Evolutionary conservation across 2,329 filamentous ascomycete species (phyloP).

Genomic region (Tolypocladium album): DNA sequence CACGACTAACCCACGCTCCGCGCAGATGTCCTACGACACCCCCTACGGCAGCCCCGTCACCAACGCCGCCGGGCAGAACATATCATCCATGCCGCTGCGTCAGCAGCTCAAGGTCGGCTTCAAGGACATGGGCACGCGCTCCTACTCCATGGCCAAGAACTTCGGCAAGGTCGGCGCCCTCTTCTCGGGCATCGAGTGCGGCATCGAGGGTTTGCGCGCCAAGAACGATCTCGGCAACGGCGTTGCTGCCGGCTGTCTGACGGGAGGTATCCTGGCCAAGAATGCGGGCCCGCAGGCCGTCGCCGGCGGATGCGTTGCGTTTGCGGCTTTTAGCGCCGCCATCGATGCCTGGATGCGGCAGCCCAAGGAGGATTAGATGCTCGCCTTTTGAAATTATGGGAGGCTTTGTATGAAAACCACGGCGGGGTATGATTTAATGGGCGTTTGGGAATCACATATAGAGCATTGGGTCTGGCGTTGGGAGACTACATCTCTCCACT

Average conservation of each 20-base stretch:
- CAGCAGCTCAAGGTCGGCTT: slow-evolving; percentile 80
- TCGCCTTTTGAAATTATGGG: too few species aligned
- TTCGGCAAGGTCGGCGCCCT: slow-evolving; percentile 89
- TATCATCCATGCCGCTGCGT: slow-evolving; percentile 61
- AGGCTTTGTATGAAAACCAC: not conserved
- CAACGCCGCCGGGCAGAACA: slow-evolving; percentile 21
- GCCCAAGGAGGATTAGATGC: slow-evolving; percentile 48
- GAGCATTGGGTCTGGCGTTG: slow-evolving; percentile 22
- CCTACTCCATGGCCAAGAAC: slow-evolving; percentile 78
- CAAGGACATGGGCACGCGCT: slow-evolving; percentile 86
- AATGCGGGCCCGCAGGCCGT: slow-evolving; percentile 85
- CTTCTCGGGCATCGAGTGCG: slow-evolving; percentile 89
- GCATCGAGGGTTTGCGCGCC: slow-evolving; percentile 81
- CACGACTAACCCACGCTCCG: not conserved
- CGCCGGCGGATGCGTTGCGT: slow-evolving; percentile 78
- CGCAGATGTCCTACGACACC: slow-evolving; percentile 95
- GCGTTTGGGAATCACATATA: slow-evolving; percentile 17
- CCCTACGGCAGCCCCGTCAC: slow-evolving; percentile 52
- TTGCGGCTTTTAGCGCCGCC: slow-evolving; percentile 83
- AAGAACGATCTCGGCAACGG: slow-evolving; percentile 93
- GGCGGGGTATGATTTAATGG: slow-evolving; percentile 3
- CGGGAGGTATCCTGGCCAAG: slow-evolving; percentile 77
- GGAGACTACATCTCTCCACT: slow-evolving; percentile 12
- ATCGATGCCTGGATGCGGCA: slow-evolving; percentile 88
- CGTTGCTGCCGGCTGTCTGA: slow-evolving; percentile 78